phyloP scores from a whole-genome alignment of 306 rosid genomes.

The Betula pendula region DNA sequence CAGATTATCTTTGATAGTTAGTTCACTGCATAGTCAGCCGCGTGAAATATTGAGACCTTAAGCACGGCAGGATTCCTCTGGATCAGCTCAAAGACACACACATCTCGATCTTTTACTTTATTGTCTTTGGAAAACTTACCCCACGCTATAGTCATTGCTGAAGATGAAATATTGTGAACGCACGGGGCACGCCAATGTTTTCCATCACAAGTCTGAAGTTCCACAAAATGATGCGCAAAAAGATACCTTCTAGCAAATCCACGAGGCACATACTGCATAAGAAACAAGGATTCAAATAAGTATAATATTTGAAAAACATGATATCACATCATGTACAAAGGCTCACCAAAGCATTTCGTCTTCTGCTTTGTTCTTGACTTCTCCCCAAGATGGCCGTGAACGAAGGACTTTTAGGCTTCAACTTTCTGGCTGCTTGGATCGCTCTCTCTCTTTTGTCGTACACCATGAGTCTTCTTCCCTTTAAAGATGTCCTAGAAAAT shows the following conservation, averaged over 20 bases:
- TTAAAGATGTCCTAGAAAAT: not conserved
- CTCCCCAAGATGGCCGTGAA: no score
- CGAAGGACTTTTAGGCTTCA: no score
- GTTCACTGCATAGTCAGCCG: no score
- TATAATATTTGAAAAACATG: no score
- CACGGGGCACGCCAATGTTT: not conserved
- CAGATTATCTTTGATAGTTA: no score
- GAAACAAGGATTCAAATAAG: not conserved
- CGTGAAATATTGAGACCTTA: slow-evolving; percentile 25
- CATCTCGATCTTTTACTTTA: slow-evolving; percentile 10
- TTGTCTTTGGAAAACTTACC: slow-evolving; percentile 8
- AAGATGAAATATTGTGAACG: no score
- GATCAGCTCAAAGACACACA: slow-evolving; percentile 28
- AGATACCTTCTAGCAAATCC: slow-evolving; percentile 9
- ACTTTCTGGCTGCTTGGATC: no score
- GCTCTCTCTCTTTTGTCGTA: not conserved
- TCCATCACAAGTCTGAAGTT: slow-evolving; percentile 1
- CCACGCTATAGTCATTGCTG: not conserved
- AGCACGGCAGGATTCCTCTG: slow-evolving; percentile 12
- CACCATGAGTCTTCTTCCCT: not conserved
- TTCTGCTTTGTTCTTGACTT: no score
- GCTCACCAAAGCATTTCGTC: no score
- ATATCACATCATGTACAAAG: no score
- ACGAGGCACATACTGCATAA: slow-evolving; percentile 9
- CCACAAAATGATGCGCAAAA: not conserved